These are phyloP conservation scores for Licmophora abbreviata DNA, from an alignment of 108 stramenopile species.

Conservation along the genomic window DNA sequence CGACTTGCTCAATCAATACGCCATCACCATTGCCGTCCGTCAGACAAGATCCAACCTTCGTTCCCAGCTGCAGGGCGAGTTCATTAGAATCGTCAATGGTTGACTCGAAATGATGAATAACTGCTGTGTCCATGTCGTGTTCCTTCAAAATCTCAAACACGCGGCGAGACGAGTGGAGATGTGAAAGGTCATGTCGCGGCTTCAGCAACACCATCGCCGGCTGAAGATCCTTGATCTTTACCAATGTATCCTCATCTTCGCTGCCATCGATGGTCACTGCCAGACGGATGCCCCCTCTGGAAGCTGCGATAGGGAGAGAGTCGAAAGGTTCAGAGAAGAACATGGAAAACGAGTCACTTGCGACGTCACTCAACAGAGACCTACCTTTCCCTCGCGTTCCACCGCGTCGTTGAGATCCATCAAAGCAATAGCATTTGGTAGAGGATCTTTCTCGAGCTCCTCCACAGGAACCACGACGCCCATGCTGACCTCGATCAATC, in stretches of 20 bases:
- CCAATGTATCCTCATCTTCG: constrained; percentile 66
- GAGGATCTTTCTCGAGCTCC: constrained; percentile 79
- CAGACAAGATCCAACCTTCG: constrained; percentile 74
- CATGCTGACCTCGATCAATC: constrained; percentile 86
- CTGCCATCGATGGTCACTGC: constrained; percentile 77
- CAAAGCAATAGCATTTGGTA: constrained; percentile 89
- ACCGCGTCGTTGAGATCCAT: constrained; percentile 74
- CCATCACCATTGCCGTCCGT: constrained; percentile 93
- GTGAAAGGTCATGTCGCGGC: constrained; percentile 53
- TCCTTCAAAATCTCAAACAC: constrained; percentile 85
- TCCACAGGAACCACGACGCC: constrained; percentile 86
- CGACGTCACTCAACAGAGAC: constrained; percentile 1
- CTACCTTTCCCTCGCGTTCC: constrained; percentile 63
- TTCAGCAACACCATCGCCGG: constrained; percentile 66
- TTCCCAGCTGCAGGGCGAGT: constrained; percentile 80
- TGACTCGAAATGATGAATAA: constrained; percentile 84
- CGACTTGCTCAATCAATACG: constrained; percentile 75
- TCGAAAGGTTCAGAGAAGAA: background rate
- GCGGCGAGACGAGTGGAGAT: constrained; percentile 86
- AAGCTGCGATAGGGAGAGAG: constrained; percentile 27
- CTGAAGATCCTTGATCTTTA: constrained; percentile 70
- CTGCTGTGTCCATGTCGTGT: constrained; percentile 58
- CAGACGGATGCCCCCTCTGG: constrained; percentile 79
- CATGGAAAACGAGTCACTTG: background rate
- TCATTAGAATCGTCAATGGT: constrained; percentile 68